Evolutionary conservation across 208 protist genomes (phyloP).

Genomic region (Borovskyia barvae): DNA sequence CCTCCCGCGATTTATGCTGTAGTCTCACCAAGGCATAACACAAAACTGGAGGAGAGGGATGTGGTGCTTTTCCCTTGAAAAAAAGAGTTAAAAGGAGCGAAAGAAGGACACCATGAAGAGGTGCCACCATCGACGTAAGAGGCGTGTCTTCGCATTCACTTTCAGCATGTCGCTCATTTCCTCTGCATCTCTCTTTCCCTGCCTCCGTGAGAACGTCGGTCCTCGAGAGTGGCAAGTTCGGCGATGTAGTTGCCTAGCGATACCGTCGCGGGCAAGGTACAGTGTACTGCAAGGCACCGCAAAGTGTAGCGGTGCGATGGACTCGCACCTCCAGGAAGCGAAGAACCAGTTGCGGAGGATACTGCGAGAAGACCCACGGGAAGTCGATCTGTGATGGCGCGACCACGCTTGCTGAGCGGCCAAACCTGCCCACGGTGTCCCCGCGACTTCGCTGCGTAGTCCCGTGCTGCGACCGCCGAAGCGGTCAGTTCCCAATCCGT

Average conservation of each 20-base stretch:
- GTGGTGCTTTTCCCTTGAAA: too few relatives aligned
- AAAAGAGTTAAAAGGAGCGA: neutral
- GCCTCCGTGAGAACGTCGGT: too few relatives aligned
- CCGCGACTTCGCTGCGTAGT: constrained; percentile 41
- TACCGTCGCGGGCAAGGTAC: constrained; percentile 52
- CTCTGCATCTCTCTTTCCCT: neutral
- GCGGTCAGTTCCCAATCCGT: constrained; percentile 39
- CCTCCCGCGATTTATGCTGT: too few relatives aligned
- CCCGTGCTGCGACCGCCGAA: constrained; percentile 9
- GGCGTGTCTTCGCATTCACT: too few relatives aligned
- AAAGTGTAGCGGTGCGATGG: constrained; percentile 7
- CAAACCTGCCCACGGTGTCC: constrained; percentile 32
- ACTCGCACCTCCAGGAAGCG: neutral
- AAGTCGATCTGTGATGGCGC: constrained; percentile 55
- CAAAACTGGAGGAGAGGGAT: too few relatives aligned
- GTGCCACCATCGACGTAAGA: too few relatives aligned
- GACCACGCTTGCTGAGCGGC: constrained; percentile 66
- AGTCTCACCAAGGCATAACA: too few relatives aligned
- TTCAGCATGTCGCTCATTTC: neutral
- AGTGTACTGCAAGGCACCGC: constrained; percentile 57
- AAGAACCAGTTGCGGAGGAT: constrained; percentile 16
- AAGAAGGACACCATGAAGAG: neutral
- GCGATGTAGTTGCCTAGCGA: constrained; percentile 50
- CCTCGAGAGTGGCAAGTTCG: constrained; percentile 34
- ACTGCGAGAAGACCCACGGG: constrained; percentile 57